phyloP scores from a whole-genome alignment of 768 basidiomycete genomes.

The Pholiota conissans region DNA sequence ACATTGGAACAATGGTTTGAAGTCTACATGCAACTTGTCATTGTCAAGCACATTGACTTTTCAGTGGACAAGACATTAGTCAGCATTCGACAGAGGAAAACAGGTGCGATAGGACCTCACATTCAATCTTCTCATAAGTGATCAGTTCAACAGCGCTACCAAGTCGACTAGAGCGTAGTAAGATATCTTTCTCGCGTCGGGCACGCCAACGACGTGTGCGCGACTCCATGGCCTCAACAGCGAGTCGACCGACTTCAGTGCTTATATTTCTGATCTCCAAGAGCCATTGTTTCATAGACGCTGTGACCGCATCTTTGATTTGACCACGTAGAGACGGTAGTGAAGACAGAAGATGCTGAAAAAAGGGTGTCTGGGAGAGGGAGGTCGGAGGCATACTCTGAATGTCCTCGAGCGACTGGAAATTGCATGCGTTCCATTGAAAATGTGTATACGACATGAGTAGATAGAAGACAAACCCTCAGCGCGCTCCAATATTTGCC shows the following conservation, averaged over 20 bases:
- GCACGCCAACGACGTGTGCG: conserved; percentile 82
- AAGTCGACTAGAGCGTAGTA: conserved; percentile 73
- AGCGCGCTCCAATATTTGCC: conserved; percentile 97
- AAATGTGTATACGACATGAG: conserved; percentile 26
- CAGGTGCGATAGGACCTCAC: conserved; percentile 48
- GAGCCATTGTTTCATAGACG: conserved; percentile 95
- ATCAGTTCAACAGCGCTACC: conserved; percentile 93
- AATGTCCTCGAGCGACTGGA: conserved; percentile 93
- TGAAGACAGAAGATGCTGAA: conserved; percentile 87
- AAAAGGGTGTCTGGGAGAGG: conserved; percentile 90
- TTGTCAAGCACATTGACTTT: conserved; percentile 93
- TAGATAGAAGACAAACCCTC: conserved; percentile 64
- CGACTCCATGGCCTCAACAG: conserved; percentile 86
- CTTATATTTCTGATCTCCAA: conserved; percentile 91
- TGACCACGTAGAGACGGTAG: conserved; percentile 86
- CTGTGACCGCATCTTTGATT: conserved; percentile 92
- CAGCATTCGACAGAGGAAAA: neutral
- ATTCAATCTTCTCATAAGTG: conserved; percentile 91
- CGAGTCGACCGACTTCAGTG: conserved; percentile 80
- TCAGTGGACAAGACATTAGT: conserved; percentile 10
- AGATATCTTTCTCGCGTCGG: conserved; percentile 81
- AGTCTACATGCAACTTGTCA: conserved; percentile 85
- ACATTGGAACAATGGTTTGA: conserved; percentile 93
- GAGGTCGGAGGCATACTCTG: conserved; percentile 87
- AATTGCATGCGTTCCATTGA: conserved; percentile 30